A percentile compares a stretch with the other conserved stretches of the same genome.
Conservation (phyloP, 2,329 filamentous ascomycete species). For the Diaporthe ilicicola region DNA sequence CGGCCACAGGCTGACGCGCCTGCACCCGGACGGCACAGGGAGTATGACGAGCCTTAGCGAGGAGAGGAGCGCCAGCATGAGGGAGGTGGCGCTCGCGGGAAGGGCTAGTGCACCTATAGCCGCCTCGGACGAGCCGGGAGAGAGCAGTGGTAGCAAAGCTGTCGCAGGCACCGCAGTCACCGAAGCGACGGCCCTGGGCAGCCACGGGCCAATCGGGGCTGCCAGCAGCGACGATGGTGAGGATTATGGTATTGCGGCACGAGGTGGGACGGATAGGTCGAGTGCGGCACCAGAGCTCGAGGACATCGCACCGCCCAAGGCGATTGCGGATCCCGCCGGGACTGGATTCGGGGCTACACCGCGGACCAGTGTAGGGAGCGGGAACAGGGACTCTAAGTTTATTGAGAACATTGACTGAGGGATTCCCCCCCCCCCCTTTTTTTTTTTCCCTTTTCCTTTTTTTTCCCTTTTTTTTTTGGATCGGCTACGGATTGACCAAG, state of each 20-base stretch:
- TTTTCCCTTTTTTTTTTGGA: too few species aligned
- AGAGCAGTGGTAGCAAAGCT: conserved; percentile 21
- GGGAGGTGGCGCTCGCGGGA: conserved; percentile 45
- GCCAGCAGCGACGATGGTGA: conserved; percentile 30
- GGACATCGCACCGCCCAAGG: conserved; percentile 34
- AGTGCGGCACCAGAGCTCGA: conserved; percentile 21
- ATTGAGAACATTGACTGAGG: conserved; percentile 55
- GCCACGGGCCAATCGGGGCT: background rate
- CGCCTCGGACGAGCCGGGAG: conserved; percentile 38
- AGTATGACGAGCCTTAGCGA: conserved; percentile 42
- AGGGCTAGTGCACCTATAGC: conserved; percentile 29
- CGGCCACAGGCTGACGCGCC: conserved; percentile 46
- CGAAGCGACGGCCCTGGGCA: background rate
- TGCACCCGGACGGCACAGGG: conserved; percentile 40
- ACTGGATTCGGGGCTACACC: background rate
- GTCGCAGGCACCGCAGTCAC: background rate
- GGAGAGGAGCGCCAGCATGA: conserved; percentile 39
- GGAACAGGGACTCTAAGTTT: conserved; percentile 58
- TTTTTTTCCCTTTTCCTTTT: too few species aligned
- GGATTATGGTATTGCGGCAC: background rate
- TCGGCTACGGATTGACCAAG: too few species aligned
- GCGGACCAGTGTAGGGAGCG: conserved; percentile 46
- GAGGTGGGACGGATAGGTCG: background rate
- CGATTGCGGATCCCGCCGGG: conserved; percentile 37
- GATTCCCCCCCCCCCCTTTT: too few species aligned